Evolutionary conservation across 768 basidiomycete genomes (phyloP).

Genomic region (Strobilomyces dryophilus): DNA sequence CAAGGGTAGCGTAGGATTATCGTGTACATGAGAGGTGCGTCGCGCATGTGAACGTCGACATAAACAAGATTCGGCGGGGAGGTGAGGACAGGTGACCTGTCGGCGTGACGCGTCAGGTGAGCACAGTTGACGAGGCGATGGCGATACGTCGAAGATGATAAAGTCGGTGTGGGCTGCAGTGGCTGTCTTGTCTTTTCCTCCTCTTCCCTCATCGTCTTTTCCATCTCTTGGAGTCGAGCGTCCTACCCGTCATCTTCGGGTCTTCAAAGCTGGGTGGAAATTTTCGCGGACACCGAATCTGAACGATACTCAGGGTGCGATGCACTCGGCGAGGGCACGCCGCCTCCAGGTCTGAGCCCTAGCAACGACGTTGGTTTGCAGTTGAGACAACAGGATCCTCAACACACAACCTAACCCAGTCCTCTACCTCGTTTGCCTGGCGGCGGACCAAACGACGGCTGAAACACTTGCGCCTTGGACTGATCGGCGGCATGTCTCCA

Average conservation of each 20-base stretch:
- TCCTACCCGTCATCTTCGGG: not conserved
- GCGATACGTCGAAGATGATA: constrained; percentile 15
- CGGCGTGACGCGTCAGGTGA: constrained; percentile 16
- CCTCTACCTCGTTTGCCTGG: not conserved
- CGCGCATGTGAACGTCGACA: not conserved
- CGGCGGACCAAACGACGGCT: not conserved
- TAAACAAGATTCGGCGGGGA: not conserved
- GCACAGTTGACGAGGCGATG: constrained; percentile 10
- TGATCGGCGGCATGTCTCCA: not conserved
- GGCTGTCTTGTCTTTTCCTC: not conserved
- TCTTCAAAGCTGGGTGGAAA: not conserved
- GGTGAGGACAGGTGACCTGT: constrained; percentile 10
- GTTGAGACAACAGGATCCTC: not conserved
- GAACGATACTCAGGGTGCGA: not conserved
- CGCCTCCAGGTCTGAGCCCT: no score
- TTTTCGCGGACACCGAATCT: not conserved
- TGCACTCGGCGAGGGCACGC: not conserved
- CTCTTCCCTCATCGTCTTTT: not conserved
- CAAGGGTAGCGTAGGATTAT: not conserved
- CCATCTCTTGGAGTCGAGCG: not conserved
- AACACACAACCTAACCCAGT: not conserved
- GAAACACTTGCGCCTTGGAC: not conserved
- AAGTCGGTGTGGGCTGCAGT: not conserved
- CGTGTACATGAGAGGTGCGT: not conserved
- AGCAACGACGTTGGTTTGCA: not conserved